phyloP scores from a whole-genome alignment of 1,284 basidiomycete genomes.

The Somion occarium region DNA sequence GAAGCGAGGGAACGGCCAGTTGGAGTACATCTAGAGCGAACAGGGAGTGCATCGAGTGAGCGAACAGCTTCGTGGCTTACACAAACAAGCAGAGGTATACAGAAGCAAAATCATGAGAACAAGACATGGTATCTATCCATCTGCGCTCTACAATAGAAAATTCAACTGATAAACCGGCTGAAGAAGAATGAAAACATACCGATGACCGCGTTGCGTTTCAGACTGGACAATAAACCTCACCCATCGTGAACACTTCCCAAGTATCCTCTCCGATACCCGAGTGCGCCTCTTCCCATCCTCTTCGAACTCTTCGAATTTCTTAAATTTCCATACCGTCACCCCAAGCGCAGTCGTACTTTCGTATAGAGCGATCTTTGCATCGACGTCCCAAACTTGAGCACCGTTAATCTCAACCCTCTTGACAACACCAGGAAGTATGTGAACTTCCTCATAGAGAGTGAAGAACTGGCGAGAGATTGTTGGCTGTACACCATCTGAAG shows the following conservation, averaged over 20 bases:
- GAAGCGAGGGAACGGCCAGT: too few species aligned
- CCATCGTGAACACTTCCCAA: background rate
- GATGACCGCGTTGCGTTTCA: background rate
- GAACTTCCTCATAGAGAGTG: background rate
- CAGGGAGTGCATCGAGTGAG: too few species aligned
- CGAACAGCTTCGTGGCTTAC: too few species aligned
- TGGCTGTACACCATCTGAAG: background rate
- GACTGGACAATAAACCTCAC: conserved; percentile 7
- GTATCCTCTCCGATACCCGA: conserved; percentile 2
- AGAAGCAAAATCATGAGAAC: background rate
- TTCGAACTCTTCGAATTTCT: conserved; percentile 6
- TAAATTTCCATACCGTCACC: conserved; percentile 7
- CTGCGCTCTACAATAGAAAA: background rate
- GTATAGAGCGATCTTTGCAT: conserved; percentile 5
- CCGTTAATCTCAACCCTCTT: conserved; percentile 4
- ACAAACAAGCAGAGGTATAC: too few species aligned
- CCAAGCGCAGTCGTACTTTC: conserved; percentile 5
- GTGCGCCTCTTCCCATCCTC: conserved; percentile 4
- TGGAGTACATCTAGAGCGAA: too few species aligned
- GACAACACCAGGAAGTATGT: conserved; percentile 1
- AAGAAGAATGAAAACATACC: background rate
- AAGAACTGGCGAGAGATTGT: conserved; percentile 5
- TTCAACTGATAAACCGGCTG: background rate
- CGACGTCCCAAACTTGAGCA: conserved; percentile 4
- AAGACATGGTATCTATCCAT: conserved; percentile 5